Percentiles rank a stretch among this genome's conserved stretches.
phyloP scores from a whole-genome alignment of 192 early-diverging fungal genomes.

The Paraglomus occultum region DNA sequence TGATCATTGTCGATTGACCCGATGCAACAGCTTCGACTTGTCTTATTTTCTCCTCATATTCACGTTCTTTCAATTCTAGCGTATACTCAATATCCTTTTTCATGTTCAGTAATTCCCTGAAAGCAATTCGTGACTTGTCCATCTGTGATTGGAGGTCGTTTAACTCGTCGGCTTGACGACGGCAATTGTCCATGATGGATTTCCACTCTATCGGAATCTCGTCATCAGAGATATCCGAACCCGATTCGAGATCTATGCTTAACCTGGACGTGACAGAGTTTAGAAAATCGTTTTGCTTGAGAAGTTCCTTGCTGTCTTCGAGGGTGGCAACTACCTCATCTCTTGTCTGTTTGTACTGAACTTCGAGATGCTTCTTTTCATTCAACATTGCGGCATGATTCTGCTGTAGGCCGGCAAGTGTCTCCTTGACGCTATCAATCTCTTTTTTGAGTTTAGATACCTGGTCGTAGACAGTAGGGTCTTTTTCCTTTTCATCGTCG shows the following conservation, averaged over 20 bases:
- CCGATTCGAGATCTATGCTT: not conserved
- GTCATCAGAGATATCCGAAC: not conserved
- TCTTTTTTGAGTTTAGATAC: conserved; percentile 21
- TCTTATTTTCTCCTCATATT: conserved; percentile 23
- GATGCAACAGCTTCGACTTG: conserved; percentile 16
- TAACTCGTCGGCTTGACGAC: conserved; percentile 20
- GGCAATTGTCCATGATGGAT: conserved; percentile 24
- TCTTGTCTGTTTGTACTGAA: conserved; percentile 20
- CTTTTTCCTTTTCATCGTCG: not conserved
- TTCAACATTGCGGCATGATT: conserved; percentile 17
- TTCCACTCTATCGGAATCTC: conserved; percentile 13
- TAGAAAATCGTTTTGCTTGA: conserved; percentile 10
- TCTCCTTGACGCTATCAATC: conserved; percentile 25
- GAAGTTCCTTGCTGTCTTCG: conserved; percentile 23
- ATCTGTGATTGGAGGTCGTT: conserved; percentile 7
- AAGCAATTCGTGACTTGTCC: conserved; percentile 22
- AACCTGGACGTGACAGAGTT: conserved; percentile 13
- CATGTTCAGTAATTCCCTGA: conserved; percentile 2
- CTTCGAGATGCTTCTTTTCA: conserved; percentile 28
- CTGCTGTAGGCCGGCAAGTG: conserved; percentile 17
- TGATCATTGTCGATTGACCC: conserved; percentile 19
- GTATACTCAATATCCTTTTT: conserved; percentile 22
- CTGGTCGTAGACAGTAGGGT: not conserved
- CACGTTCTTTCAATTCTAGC: conserved; percentile 21
- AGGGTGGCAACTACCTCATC: conserved; percentile 22